Base-by-base conservation (phyloP, 345 rosid species). In the Pistacia integerrima region DNA sequence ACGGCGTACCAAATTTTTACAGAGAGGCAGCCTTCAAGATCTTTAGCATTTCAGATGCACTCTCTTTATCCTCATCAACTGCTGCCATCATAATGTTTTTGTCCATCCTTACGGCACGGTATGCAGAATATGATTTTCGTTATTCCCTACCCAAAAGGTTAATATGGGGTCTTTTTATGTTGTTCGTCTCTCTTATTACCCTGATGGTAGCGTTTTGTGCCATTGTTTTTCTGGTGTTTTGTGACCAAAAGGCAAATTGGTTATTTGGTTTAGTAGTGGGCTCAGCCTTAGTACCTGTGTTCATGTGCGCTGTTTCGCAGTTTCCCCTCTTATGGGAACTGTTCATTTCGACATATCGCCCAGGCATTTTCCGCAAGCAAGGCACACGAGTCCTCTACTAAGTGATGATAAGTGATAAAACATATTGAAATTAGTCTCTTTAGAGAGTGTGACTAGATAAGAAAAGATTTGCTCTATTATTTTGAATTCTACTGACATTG, bases 201-300 rank as follows among this genome's bases (percentile, higher is more conserved):
- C 80, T 82, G 87, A 65, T 85, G 63, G 22, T 85, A 0, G 87
- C 85, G 1, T 85, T 82, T 54, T 70, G 85, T 3, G 77, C 85
- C 9, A 75, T 82, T 5, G 48, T 80, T 17, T 84, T 28, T 51
- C 60, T 78, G 5, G 71, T 56, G 5, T 35, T 79, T 25, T 12
- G 11, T 60, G 5, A 33, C 17, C 14, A 35, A 5, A 18, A 28
- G 69, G 20, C 5, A 4, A 4, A 58, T 5, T 67, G 48, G 74
- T 11, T 70, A 7, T 67, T 74, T 2, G 41, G 41, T 38, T 38
- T 38, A 38, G 41, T 38, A 0, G 41, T 4, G 2, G 41, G 0
- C 2, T 38, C 41, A 38, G 41, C 41, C 4, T 38, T 4, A 4
- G 5, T 38, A 0, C 41, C 41, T 38, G 41, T 38, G 41, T 38